These are phyloP conservation scores for Fusarium sacchari DNA, from an alignment of 2,329 filamentous ascomycete species.

Conservation along the genomic window DNA sequence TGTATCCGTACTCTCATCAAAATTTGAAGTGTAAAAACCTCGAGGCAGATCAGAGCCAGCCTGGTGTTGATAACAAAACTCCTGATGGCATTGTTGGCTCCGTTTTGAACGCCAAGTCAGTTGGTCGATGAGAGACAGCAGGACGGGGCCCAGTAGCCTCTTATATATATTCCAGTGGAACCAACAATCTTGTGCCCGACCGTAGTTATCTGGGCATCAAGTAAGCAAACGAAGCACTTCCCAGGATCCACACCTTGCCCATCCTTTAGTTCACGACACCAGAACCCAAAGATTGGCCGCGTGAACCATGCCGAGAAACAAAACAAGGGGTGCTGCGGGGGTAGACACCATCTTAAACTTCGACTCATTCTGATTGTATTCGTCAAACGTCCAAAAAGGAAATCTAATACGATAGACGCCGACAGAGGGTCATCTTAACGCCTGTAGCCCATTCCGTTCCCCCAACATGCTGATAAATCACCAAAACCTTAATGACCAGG, in stretches of 20 bases:
- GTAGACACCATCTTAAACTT: conserved; percentile 15
- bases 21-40: not conserved
- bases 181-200: not conserved
- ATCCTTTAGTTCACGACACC: conserved; percentile 17
- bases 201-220: conserved; percentile 4
- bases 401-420: not conserved
- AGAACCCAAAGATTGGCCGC: conserved; percentile 11
- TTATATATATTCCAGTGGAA: conserved; percentile 31
- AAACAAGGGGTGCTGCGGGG: conserved; percentile 15
- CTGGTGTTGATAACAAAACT: not conserved
- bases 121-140: not conserved
- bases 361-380: conserved; percentile 24
- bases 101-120: not conserved
- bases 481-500: not conserved
- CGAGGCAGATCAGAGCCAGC: not conserved
- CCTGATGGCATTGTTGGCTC: not conserved
- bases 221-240: conserved; percentile 10
- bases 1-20: not conserved
- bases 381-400: not conserved
- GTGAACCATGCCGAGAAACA: conserved; percentile 28
- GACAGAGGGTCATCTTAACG: not conserved
- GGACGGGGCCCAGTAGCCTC: conserved; percentile 11
- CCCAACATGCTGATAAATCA: conserved; percentile 22
- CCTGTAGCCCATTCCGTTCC: not conserved
- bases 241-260: conserved; percentile 16